These are phyloP conservation scores for Trametes maxima DNA, from an alignment of 768 basidiomycete species.

Conservation along the genomic window DNA sequence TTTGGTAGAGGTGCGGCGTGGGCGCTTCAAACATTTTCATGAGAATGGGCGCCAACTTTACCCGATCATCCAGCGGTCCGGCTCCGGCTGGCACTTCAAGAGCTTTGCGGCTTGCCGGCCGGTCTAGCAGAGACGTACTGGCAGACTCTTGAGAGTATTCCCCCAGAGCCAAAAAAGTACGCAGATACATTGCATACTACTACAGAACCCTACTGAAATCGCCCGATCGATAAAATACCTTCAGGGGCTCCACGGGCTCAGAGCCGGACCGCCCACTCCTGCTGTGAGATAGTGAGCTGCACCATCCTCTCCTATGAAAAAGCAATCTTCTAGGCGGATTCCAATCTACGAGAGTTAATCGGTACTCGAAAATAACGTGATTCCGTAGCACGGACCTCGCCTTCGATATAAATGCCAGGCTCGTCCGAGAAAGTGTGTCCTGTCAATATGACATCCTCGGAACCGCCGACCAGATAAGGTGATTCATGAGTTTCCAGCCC, in stretches of 20 bases:
- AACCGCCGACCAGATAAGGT: slow-evolving; percentile 79
- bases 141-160: too few species aligned
- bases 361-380: background rate
- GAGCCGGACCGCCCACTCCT: slow-evolving; percentile 62
- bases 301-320: slow-evolving; percentile 63
- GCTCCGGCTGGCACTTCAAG: too few species aligned
- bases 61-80: background rate
- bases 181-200: background rate
- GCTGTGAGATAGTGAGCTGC: slow-evolving; percentile 60
- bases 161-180: too few species aligned
- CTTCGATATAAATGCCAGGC: slow-evolving; percentile 76
- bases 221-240: background rate
- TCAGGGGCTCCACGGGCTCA: slow-evolving; percentile 40
- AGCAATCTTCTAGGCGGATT: slow-evolving; percentile 83
- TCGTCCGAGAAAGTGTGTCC: slow-evolving; percentile 85
- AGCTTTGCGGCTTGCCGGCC: background rate
- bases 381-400: slow-evolving; percentile 45
- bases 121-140: too few species aligned
- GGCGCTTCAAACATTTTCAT: slow-evolving; percentile 14
- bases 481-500: slow-evolving; percentile 83
- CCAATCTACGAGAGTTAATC: slow-evolving; percentile 52
- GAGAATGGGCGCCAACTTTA: background rate
- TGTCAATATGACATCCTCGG: slow-evolving; percentile 51
- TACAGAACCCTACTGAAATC: background rate
- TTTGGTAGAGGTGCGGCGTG: background rate